Evolutionary conservation across 1,139 yeast species (phyloP).

Genomic region (Yamadazyma diospyri): DNA sequence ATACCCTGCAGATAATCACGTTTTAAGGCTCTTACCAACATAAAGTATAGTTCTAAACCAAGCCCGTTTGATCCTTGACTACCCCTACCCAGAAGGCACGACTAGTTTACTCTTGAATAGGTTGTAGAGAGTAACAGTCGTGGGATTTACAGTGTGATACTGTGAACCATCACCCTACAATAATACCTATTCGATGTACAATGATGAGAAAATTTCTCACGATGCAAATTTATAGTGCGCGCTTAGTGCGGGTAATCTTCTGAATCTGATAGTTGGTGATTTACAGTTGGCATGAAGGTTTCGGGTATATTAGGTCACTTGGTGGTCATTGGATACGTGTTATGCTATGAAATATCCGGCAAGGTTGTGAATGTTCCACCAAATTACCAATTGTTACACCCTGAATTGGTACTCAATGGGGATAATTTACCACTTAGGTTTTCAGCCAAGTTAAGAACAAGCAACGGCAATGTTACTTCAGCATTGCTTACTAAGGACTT

Average conservation of each 20-base stretch:
- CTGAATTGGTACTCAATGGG: slow-evolving; percentile 29
- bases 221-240: slow-evolving; percentile 8
- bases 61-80: slow-evolving; percentile 46
- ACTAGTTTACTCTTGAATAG: slow-evolving; percentile 47
- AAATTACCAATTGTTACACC: slow-evolving; percentile 8
- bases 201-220: slow-evolving; percentile 21
- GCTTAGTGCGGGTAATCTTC: slow-evolving; percentile 5
- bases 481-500: slow-evolving; percentile 25
- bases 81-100: slow-evolving; percentile 20
- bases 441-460: slow-evolving; percentile 22
- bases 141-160: slow-evolving; percentile 20
- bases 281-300: too few relatives aligned
- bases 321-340: too few relatives aligned
- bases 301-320: too few relatives aligned
- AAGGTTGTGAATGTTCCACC: slow-evolving; percentile 24
- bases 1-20: slow-evolving; percentile 4
- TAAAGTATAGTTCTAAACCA: slow-evolving; percentile 18
- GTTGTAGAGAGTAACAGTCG: slow-evolving; percentile 53
- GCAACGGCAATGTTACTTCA: not conserved
- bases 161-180: slow-evolving; percentile 47
- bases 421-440: slow-evolving; percentile 35
- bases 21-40: slow-evolving; percentile 4
- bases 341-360: slow-evolving; percentile 11
- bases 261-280: too few relatives aligned
- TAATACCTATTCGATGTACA: slow-evolving; percentile 53